Evolutionary conservation across 2,329 filamentous ascomycete species (phyloP), one percentile per base, ranked within the genome.

Genomic region (Neophaeococcomyces aloes): DNA sequence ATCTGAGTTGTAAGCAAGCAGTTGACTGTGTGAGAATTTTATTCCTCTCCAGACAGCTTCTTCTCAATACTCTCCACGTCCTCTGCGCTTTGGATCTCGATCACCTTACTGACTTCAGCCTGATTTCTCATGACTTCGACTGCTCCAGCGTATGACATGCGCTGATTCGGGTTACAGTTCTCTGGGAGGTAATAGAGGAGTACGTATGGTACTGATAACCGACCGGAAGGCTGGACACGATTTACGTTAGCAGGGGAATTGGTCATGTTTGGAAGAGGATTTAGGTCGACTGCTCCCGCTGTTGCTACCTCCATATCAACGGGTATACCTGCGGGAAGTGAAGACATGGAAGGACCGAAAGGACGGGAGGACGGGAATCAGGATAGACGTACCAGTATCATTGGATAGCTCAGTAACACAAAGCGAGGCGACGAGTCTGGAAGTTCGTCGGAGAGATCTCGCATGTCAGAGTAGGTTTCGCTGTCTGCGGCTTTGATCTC

Each of bases 101-200:
- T 76, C 19, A 96, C 81, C 54, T 77, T 78, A 42, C 83, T 81
- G n/a, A 87, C 88, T 67, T 95, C 87, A 47, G 85, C 85, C 43
- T 86, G 93, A 59, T 86, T 94, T 52, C 88, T 79, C 82, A 96
- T 87, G 62, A 96, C 66, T 68, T 98, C 91, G 66, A 95, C 94
- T 33, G 91, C 91, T 30, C 88, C 84, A 23, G 91, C 91, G 62
- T 96, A 98, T 60, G 91, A 70, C 91, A 96, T 96, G 54, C 86
- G 79, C 59, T 83, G 70, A 59, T 88, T 84, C 53, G 75, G 78
- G 62, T 94, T 95, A 67, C 86, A 91, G 38, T 89, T 95, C 40
- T 81, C 83, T 6, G 91, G 91, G 17, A 96, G 78, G 67, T 94
- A 96, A 70, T 94, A 95, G 17, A 98, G 68, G 61, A 96, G 77